These are phyloP conservation scores for Alternaria triticimaculans DNA, from an alignment of 2,329 filamentous ascomycete species.

Conservation along the genomic window DNA sequence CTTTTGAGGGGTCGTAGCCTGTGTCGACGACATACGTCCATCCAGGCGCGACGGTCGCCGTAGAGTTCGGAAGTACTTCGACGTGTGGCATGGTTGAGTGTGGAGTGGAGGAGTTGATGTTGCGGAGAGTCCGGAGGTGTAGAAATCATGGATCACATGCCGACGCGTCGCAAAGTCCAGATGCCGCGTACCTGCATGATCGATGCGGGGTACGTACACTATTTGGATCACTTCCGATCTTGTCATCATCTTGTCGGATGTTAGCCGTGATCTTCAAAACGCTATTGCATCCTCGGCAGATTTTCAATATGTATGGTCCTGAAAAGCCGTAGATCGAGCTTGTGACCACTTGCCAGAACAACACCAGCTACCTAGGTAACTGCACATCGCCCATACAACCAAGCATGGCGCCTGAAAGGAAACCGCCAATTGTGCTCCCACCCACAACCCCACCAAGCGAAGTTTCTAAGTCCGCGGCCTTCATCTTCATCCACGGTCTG, in stretches of 20 bases:
- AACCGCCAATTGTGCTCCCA: constrained; percentile 47
- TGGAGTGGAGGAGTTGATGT: constrained; percentile 5
- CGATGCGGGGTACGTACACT: constrained; percentile 18
- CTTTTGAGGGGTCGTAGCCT: constrained; percentile 63
- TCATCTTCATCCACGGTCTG: constrained; percentile 57
- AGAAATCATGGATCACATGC: constrained; percentile 20
- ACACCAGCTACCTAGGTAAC: neutral
- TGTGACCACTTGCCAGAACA: neutral
- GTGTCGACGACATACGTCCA: constrained; percentile 92
- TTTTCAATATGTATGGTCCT: neutral
- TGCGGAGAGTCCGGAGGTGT: constrained; percentile 14
- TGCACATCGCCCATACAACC: neutral
- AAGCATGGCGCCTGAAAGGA: constrained; percentile 13
- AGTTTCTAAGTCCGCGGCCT: constrained; percentile 50
- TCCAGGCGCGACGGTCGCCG: constrained; percentile 75
- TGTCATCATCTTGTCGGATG: neutral
- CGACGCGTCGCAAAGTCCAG: constrained; percentile 6
- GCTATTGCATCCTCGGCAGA: neutral
- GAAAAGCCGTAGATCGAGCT: neutral
- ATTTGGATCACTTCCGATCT: neutral
- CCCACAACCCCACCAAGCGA: constrained; percentile 44
- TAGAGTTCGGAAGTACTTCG: constrained; percentile 76
- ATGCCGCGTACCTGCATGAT: constrained; percentile 10
- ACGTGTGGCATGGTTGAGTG: constrained; percentile 68
- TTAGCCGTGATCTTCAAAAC: neutral